These are phyloP conservation scores for Tritrichomonas foetus DNA, from an alignment of 208 protist species.

Conservation along the genomic window DNA sequence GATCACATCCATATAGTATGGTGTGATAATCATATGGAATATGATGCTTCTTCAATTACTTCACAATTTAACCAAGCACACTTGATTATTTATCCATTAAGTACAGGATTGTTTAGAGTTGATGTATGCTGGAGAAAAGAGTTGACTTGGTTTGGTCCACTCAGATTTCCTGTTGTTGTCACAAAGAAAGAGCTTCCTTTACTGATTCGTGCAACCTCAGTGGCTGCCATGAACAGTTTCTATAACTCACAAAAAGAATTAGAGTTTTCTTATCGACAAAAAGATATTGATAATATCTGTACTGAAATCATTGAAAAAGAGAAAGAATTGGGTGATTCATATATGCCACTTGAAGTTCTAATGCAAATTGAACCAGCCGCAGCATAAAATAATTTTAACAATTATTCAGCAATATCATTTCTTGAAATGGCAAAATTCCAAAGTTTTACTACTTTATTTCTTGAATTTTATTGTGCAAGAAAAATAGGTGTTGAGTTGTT, in stretches of 20 bases:
- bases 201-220: not conserved
- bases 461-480: too few relatives aligned
- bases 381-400: too few relatives aligned
- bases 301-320: too few relatives aligned
- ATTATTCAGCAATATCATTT: too few relatives aligned
- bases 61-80: not conserved
- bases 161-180: not conserved
- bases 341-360: too few relatives aligned
- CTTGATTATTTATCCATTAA: constrained; percentile 27
- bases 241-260: too few relatives aligned
- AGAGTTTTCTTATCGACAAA: not conserved
- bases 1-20: constrained; percentile 2
- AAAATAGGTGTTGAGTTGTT: too few relatives aligned
- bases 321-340: too few relatives aligned
- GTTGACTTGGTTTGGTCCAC: not conserved
- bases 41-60: not conserved
- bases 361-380: too few relatives aligned
- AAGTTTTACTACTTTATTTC: too few relatives aligned
- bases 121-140: not conserved
- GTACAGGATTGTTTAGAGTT: not conserved
- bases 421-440: too few relatives aligned
- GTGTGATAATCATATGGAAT: not conserved
- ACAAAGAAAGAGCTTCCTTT: not conserved
- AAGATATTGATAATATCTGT: not conserved
- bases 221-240: not conserved